phyloP scores from a whole-genome alignment of 768 basidiomycete species.

The Pleurotus ostreatus region DNA sequence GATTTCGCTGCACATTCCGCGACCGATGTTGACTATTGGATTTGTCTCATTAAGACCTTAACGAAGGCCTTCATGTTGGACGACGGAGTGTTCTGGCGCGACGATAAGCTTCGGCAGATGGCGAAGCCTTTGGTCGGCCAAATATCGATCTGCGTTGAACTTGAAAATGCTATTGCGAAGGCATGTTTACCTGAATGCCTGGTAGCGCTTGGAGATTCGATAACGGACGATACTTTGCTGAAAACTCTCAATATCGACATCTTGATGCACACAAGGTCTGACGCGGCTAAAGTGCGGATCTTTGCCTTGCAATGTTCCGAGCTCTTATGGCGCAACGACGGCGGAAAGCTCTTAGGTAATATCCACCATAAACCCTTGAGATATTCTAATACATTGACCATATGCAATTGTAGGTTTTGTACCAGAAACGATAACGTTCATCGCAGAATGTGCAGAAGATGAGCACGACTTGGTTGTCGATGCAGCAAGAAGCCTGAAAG shows the following conservation, averaged over 20 bases:
- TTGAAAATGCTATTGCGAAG: constrained; percentile 34
- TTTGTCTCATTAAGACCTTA: constrained; percentile 53
- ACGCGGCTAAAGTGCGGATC: constrained; percentile 65
- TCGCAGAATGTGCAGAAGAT: constrained; percentile 84
- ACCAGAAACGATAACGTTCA: constrained; percentile 80
- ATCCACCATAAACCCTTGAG: background rate
- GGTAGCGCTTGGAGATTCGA: constrained; percentile 47
- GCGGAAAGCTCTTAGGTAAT: constrained; percentile 72
- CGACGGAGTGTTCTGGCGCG: constrained; percentile 93
- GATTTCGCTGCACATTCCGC: constrained; percentile 32
- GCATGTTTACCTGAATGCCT: constrained; percentile 47
- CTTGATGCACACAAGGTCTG: constrained; percentile 87
- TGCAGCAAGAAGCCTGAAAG: constrained; percentile 63
- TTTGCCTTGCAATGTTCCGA: constrained; percentile 66
- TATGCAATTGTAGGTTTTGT: constrained; percentile 52
- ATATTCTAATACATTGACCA: background rate
- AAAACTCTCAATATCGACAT: constrained; percentile 81
- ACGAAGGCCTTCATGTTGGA: constrained; percentile 71
- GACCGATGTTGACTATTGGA: constrained; percentile 54
- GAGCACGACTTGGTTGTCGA: constrained; percentile 81
- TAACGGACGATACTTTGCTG: constrained; percentile 57
- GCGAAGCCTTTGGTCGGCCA: constrained; percentile 61
- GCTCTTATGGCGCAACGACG: constrained; percentile 73
- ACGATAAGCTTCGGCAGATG: constrained; percentile 69
- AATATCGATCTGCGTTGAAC: constrained; percentile 44